Percentiles rank a stretch among this genome's conserved stretches.
Conservation (phyloP, 306 rosid genomes). For the Glycine latifolia region DNA sequence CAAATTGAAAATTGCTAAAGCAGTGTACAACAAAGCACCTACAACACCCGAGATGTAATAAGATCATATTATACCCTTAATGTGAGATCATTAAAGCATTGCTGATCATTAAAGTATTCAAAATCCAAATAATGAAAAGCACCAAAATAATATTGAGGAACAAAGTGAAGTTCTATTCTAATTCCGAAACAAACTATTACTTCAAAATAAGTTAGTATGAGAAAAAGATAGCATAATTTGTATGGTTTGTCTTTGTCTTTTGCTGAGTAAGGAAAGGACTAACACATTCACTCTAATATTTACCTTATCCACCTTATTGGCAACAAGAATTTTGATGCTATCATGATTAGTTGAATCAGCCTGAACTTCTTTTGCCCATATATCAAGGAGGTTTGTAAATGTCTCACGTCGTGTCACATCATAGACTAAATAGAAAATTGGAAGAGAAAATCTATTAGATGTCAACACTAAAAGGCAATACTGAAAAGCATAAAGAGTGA, state of each 20-base stretch:
- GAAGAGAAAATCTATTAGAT: conserved; percentile 25
- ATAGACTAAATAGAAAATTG: conserved; percentile 63
- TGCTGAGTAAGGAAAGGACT: conserved; percentile 21
- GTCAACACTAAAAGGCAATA: conserved; percentile 28
- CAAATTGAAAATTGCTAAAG: background rate
- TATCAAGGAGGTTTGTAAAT: conserved; percentile 69
- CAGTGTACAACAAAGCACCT: background rate
- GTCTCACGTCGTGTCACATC: conserved; percentile 91
- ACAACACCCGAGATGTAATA: background rate
- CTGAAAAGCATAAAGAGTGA: conserved; percentile 27
- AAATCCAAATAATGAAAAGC: conserved; percentile 2
- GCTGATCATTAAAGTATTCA: conserved; percentile 65
- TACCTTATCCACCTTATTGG: conserved; percentile 95
- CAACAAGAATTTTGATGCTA: conserved; percentile 83
- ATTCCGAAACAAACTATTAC: conserved; percentile 14
- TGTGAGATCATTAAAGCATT: conserved; percentile 75
- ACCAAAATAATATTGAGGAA: background rate
- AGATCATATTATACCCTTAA: conserved; percentile 60
- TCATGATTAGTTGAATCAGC: conserved; percentile 67
- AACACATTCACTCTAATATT: conserved; percentile 20
- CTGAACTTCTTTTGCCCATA: conserved; percentile 92
- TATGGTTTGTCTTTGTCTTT: conserved; percentile 9
- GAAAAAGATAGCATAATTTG: conserved; percentile 8
- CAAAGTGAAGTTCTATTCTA: conserved; percentile 8
- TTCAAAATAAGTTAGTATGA: background rate